phyloP scores from a whole-genome alignment of 768 basidiomycete genomes.

The Lactifluus echinatus region DNA sequence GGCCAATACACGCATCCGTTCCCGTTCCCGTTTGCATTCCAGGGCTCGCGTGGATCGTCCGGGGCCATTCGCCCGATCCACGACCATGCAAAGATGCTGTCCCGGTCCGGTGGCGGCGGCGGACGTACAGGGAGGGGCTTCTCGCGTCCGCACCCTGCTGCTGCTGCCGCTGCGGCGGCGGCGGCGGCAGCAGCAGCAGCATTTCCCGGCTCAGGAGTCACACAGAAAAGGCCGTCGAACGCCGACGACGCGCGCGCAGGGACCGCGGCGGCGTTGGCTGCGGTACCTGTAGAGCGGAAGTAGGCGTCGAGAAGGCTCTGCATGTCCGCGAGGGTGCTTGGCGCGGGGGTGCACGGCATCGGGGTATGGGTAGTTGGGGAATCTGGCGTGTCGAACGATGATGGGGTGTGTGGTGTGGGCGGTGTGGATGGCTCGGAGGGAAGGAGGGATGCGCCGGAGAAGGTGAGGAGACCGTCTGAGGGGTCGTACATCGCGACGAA shows the following conservation, averaged over 20 bases:
- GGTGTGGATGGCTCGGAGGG: constrained; percentile 20
- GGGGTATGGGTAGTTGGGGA: constrained; percentile 20
- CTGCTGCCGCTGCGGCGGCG: constrained; percentile 15
- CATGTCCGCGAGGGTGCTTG: constrained; percentile 20
- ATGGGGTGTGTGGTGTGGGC: neutral
- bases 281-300: constrained; percentile 8
- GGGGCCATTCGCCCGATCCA: constrained; percentile 16
- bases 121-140: constrained; percentile 14
- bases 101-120: constrained; percentile 15
- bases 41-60: constrained; percentile 9
- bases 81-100: constrained; percentile 20
- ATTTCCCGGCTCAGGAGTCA: neutral
- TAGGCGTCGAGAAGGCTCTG: constrained; percentile 20
- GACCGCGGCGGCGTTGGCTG: neutral
- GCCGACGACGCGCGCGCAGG: constrained; percentile 19
- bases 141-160: constrained; percentile 3
- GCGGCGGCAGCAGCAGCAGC: neutral
- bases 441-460: constrained; percentile 43
- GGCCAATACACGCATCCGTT: constrained; percentile 2
- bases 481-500: constrained; percentile 57
- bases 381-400: neutral
- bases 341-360: constrained; percentile 21
- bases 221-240: constrained; percentile 14
- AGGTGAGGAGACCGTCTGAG: constrained; percentile 47
- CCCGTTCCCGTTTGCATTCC: neutral